phyloP scores from a whole-genome alignment of 2,329 filamentous ascomycete genomes.

The Penicillium concentricum region DNA sequence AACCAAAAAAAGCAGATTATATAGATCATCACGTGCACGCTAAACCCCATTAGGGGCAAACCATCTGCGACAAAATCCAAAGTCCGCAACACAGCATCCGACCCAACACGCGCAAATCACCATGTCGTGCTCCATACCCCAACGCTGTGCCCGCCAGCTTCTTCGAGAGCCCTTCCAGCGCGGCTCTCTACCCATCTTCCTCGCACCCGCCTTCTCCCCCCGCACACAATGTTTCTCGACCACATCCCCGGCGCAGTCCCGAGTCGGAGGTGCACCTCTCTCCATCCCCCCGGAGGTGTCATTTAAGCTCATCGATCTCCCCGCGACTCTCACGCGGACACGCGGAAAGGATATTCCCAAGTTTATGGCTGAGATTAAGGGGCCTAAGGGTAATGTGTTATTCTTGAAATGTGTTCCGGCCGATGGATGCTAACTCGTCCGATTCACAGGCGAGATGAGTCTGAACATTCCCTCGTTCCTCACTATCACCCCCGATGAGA shows the following conservation, averaged over 20 bases:
- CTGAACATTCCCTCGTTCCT: slow-evolving; percentile 79
- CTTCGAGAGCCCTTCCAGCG: slow-evolving; percentile 48
- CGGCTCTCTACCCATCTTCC: slow-evolving; percentile 66
- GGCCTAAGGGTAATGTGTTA: slow-evolving; percentile 67
- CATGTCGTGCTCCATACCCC: slow-evolving; percentile 67
- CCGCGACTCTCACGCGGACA: slow-evolving; percentile 57
- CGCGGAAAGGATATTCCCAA: slow-evolving; percentile 63
- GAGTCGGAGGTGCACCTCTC: slow-evolving; percentile 80
- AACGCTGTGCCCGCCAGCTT: slow-evolving; percentile 60
- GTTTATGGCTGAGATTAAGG: slow-evolving; percentile 68
- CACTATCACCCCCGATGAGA: slow-evolving; percentile 65
- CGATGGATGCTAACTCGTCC: slow-evolving; percentile 9
- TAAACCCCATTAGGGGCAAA: slow-evolving; percentile 17
- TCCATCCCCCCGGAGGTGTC: slow-evolving; percentile 82
- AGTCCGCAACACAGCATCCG: slow-evolving; percentile 22
- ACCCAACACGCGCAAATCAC: slow-evolving; percentile 25
- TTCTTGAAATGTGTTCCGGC: not conserved
- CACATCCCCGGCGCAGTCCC: slow-evolving; percentile 66
- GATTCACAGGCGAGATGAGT: slow-evolving; percentile 64
- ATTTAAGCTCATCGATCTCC: slow-evolving; percentile 65
- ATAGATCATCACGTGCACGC: slow-evolving; percentile 18
- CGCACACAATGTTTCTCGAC: slow-evolving; percentile 66
- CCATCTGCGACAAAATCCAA: slow-evolving; percentile 35
- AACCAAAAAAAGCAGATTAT: not conserved
- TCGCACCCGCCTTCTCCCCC: slow-evolving; percentile 66